Base-by-base conservation (phyloP, 2,329 filamentous ascomycete species). In the Xylariaceae sp. region DNA sequence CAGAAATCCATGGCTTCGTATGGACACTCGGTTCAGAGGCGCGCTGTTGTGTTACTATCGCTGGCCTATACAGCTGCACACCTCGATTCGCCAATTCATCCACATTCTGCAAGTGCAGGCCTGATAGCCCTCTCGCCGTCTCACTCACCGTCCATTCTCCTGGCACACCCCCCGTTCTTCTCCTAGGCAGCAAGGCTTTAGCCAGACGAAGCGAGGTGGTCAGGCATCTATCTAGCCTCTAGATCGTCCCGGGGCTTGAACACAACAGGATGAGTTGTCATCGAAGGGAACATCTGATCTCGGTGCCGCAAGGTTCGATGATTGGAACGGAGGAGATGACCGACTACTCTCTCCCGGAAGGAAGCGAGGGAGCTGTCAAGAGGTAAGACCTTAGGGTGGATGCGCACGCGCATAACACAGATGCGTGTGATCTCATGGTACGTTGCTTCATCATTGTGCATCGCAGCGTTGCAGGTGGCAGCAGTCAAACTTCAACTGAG, bases 351-450 rank as follows among this genome's bases (percentile, higher is more conserved):
- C 6, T 26, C 22, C 22, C 11, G 22, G 6, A 26, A 26, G 22
- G 22, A 26, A 26, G 22, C 6, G 11, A 26, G 22, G 6, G 22
- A 26, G 22, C 22, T 36, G 11, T 41, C 48, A 50, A 45, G 45
- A 48, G 45, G 47, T 50, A 41, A 43, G 43, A 42, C 45, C 47
- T 48, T 45, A 48, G 45, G 47, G 48, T 45, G 50, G 50, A 50
- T 52, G 50, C 50, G 48, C 50, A 49, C 45, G 45, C 45, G 48
- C 50, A 52, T 50, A 41, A 44, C 48, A 50, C 50, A 38, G 34
- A 39, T 43, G 50, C 22, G 22, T 26, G 22, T 52, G 50, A 50
- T 52, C 50, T 48, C 44, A 37, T 24, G 19, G 26, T 37, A 36
- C 43, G 44, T 41, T 44, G 22, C 48, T 39, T 43, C 49, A 47